Evolutionary conservation across 345 rosid species (phyloP).

Genomic region (Euphorbia pulcherrima): DNA sequence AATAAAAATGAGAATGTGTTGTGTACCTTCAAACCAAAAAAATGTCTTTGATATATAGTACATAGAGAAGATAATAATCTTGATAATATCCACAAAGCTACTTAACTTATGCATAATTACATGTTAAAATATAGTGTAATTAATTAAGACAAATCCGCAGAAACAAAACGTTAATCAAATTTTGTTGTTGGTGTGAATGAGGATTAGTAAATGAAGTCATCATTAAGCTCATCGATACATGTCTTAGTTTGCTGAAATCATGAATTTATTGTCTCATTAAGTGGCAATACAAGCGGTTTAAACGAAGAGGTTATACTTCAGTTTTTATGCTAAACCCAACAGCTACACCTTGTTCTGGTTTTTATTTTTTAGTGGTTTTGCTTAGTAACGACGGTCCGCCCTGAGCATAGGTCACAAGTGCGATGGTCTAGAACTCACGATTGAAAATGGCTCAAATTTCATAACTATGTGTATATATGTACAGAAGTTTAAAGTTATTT

Average conservation of each 20-base stretch:
- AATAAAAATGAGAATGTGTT: not conserved
- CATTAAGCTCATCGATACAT: slow-evolving; percentile 4
- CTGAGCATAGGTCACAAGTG: no score
- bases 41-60: not conserved
- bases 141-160: not conserved
- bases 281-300: no score
- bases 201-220: not conserved
- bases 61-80: slow-evolving; percentile 1
- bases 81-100: not conserved
- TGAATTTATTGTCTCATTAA: not conserved
- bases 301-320: not conserved
- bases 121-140: not conserved
- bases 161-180: not conserved
- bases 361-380: no score
- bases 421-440: no score
- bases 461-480: no score
- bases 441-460: no score
- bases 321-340: no score
- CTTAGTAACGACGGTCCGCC: no score
- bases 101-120: slow-evolving; percentile 1
- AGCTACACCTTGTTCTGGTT: no score
- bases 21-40: not conserved
- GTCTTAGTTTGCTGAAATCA: not conserved
- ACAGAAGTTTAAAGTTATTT: no score
- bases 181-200: not conserved